Base-by-base conservation (phyloP, 164 flowering plant genomes). In the Vitis cinerea region DNA sequence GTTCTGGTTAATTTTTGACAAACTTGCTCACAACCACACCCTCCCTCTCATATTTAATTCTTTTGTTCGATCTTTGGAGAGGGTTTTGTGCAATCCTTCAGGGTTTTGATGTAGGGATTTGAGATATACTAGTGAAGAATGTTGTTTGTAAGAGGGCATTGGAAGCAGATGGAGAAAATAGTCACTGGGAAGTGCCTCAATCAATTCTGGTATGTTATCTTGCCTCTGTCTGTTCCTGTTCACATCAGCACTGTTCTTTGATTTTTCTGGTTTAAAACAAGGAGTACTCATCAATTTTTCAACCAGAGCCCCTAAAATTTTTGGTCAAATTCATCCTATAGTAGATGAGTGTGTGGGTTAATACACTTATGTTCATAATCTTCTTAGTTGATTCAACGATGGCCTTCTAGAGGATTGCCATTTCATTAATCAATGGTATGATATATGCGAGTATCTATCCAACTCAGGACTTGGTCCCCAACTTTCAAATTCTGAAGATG, bases 1-100 rank as follows among this genome's bases (percentile, higher is more conserved):
- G 79, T 95, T 1, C 64, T 91, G 15, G 88, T 90, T 1, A 95
- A 93, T 71, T 82, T 90, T 17, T 97, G 99, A 12, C 99, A 95
- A 75, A 81, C 19, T 19, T 19, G 19, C 19, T 19, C 19, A 19
- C 19, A 19, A 1, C 19, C 19, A 19, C 19, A 19, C 19, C 19
- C 19, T 17, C 19, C 19, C 19, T 19, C 19, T 19, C 19, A 19
- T 19, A 19, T 19, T 19, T 19, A 19, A 19, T 19, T 19, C 1
- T 19, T 19, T 19, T 1, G 19, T 19, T 19, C 19, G 19, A 19
- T 19, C 1, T 19, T 19, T 19, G 1, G 19, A 19, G 19, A 19
- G 19, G 19, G 19, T 19, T 19, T 19, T 19, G 19, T 19, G 19
- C 19, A 19, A 19, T 19, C 19, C 19, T 19, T 19, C 19, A 19